Evolutionary conservation across 257 asterid genomes (phyloP).

Genomic region (Linderniella brevidens): DNA sequence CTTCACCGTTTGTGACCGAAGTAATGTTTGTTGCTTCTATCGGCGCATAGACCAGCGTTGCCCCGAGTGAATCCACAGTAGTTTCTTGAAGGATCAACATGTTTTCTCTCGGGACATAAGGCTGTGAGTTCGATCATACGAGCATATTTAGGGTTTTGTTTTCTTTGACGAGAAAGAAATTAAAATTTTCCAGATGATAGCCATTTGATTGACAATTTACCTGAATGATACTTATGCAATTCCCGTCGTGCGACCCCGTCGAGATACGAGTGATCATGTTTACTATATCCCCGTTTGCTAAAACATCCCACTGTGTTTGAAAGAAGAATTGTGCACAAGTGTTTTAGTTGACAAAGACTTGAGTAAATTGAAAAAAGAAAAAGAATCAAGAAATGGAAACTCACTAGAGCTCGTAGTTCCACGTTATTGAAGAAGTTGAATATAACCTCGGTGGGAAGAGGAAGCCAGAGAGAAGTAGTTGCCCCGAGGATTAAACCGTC

Average conservation of each 20-base stretch:
- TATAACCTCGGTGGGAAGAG: conserved; percentile 21
- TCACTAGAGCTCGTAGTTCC: conserved; percentile 32
- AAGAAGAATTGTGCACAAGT: not conserved
- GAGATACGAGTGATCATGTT: conserved; percentile 31
- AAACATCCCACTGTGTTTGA: conserved; percentile 52
- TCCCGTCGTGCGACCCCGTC: conserved; percentile 39
- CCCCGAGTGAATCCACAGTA: conserved; percentile 31
- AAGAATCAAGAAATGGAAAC: not conserved
- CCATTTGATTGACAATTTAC: conserved; percentile 19
- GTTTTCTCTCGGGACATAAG: conserved; percentile 23
- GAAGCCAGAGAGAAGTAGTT: conserved; percentile 55
- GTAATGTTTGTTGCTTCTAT: conserved; percentile 16
- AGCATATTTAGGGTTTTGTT: not conserved
- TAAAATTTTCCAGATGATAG: not conserved
- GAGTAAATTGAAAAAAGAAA: not conserved
- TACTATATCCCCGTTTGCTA: conserved; percentile 26
- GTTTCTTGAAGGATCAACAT: conserved; percentile 53
- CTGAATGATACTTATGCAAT: conserved; percentile 42
- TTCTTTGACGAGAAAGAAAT: not conserved
- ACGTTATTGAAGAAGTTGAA: conserved; percentile 46
- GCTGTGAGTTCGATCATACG: conserved; percentile 16
- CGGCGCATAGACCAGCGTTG: conserved; percentile 34
- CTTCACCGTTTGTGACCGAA: conserved; percentile 26
- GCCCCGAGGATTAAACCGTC: conserved; percentile 33
- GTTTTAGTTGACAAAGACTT: not conserved